phyloP scores from a whole-genome alignment of 2,329 filamentous ascomycete genomes.

The Xylariaceae sp. region DNA sequence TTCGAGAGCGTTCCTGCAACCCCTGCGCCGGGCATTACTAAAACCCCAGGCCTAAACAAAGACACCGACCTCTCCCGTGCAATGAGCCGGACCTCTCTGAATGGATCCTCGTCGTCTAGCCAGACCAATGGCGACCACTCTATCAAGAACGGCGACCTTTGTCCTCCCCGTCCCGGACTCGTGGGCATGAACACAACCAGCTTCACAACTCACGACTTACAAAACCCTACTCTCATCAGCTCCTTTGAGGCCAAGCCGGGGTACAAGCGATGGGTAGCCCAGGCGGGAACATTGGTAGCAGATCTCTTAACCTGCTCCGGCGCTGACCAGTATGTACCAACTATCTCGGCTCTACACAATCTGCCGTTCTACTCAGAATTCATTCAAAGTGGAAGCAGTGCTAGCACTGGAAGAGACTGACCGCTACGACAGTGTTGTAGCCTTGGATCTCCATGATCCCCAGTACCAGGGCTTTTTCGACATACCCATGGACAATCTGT shows the following conservation, averaged over 20 bases:
- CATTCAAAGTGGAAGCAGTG: neutral
- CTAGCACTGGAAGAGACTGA: constrained; percentile 24
- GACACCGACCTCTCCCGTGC: constrained; percentile 73
- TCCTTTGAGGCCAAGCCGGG: constrained; percentile 78
- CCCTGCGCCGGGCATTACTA: constrained; percentile 69
- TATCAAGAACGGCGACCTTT: constrained; percentile 25
- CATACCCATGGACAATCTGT: constrained; percentile 96
- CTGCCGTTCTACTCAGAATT: constrained; percentile 1
- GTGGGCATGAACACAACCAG: constrained; percentile 43
- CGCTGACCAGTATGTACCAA: constrained; percentile 73
- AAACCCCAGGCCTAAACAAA: constrained; percentile 63
- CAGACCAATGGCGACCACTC: constrained; percentile 32
- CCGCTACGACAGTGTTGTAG: constrained; percentile 63
- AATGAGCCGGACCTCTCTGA: constrained; percentile 65
- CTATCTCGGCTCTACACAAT: constrained; percentile 11
- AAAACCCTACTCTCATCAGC: constrained; percentile 54
- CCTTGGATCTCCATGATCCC: constrained; percentile 93
- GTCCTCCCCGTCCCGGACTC: constrained; percentile 35
- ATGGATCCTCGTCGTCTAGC: constrained; percentile 26
- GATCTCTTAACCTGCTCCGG: constrained; percentile 93
- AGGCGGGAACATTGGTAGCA: constrained; percentile 91
- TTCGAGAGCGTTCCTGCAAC: constrained; percentile 92
- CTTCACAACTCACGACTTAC: constrained; percentile 64
- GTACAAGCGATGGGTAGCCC: constrained; percentile 98
- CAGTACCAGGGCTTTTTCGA: constrained; percentile 99